Base-by-base conservation (phyloP, 2,329 filamentous ascomycete genomes). In the Alternaria brassicae region DNA sequence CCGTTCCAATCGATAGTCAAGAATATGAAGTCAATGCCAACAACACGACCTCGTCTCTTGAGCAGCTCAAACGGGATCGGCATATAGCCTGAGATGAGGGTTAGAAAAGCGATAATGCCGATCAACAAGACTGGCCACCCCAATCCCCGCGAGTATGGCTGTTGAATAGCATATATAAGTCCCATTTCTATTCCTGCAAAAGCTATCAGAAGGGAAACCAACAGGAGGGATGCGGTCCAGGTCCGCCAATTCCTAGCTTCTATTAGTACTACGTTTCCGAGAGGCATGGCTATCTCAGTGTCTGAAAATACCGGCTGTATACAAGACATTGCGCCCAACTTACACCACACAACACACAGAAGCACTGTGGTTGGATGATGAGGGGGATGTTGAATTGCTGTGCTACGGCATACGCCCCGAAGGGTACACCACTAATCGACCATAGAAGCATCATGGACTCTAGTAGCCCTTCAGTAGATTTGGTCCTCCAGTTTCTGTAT, bases 391-490 rank as follows among this genome's bases (percentile, higher is more conserved):
- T 85, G 73, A 85, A 83, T 17, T 80, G 68, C 55, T 81, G 78
- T 6, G 82, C 80, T 41, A 86, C 83, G 56, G 84, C 85, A 73
- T 86, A 86, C 7, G 84, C 82, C 2, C 88, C 88, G 0, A 91
- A 81, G 0, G 88, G 88, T 0, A 90, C 84, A 0, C 88, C 88
- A 1, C 88, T 88, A 73, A 82, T 84, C 0, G 86, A 86, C 83
- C 88, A 91, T 3, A 90, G 80, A 64, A 91, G 82, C 88, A 91
- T 90, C 88, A 91, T 90, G 0, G 86, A 84, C 0, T 85, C 81
- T 36, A 89, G 88, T 0, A 91, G 79, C 0, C 88, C 88, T 0
- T 81, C 84, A 0, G 88, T 88, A 74, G 88, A 81, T 70, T 90
- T 88, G 0, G 88, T 82, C 3, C 85, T 82, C 67, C 88, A 87